Percentiles rank a stretch among this genome's conserved stretches.
phyloP scores from a whole-genome alignment of 1,139 yeast species.

The Pichia terricola region DNA sequence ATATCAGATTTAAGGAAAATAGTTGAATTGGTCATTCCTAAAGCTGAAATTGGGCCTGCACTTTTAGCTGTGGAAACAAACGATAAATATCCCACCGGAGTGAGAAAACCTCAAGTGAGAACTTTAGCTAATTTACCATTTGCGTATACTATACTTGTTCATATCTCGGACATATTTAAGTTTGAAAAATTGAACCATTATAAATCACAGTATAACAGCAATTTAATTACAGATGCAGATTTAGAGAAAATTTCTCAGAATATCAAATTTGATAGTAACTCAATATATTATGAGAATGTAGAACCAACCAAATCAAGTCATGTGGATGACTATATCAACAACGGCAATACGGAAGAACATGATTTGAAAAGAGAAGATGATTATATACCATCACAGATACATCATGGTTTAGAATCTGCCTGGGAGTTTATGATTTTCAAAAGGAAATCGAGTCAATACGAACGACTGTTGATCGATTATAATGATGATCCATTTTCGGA shows the following conservation, averaged over 20 bases:
- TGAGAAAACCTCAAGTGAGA: conserved; percentile 4
- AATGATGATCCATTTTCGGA: conserved; percentile 12
- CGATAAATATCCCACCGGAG: background rate
- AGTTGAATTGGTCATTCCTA: conserved; percentile 42
- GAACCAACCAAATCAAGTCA: conserved; percentile 12
- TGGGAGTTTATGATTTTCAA: conserved; percentile 43
- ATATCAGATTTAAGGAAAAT: conserved; percentile 36
- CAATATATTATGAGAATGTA: conserved; percentile 1
- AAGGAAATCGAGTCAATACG: conserved; percentile 43
- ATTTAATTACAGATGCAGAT: conserved; percentile 31
- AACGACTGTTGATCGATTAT: conserved; percentile 26
- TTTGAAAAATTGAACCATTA: conserved; percentile 14
- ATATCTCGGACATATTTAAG: conserved; percentile 17
- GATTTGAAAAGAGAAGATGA: background rate
- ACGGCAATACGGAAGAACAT: background rate
- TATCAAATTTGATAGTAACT: conserved; percentile 26
- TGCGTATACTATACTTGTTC: conserved; percentile 27
- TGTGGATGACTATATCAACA: conserved; percentile 13
- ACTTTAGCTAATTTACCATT: conserved; percentile 39
- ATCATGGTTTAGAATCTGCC: conserved; percentile 19
- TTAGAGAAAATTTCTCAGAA: conserved; percentile 28
- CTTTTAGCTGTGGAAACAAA: background rate
- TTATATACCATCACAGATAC: conserved; percentile 9
- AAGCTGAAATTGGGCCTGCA: background rate
- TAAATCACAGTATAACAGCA: conserved; percentile 25